These are phyloP conservation scores for Avena eriantha DNA, from an alignment of 176 grass and related monocot species.

Conservation along the genomic window DNA sequence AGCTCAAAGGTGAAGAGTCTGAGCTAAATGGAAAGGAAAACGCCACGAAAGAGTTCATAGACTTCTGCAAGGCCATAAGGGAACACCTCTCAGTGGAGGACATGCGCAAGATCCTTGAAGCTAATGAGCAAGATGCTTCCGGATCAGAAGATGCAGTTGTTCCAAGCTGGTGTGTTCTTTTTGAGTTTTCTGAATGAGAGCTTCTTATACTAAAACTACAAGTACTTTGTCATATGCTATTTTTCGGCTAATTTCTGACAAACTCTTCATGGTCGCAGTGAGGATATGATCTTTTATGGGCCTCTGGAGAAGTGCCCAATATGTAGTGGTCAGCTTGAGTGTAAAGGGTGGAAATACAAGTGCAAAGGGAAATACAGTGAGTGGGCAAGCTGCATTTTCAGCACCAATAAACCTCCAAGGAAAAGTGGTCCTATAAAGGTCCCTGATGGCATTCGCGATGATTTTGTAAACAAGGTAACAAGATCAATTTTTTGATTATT, in stretches of 20 bases:
- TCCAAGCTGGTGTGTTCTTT: constrained; percentile 58
- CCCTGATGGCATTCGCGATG: constrained; percentile 55
- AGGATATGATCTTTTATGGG: constrained; percentile 85
- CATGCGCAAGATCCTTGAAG: constrained; percentile 83
- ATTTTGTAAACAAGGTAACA: constrained; percentile 55
- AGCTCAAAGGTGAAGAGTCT: constrained; percentile 53
- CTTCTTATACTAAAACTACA: not conserved
- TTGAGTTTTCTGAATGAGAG: not conserved
- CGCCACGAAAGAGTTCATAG: constrained; percentile 38
- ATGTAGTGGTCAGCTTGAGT: constrained; percentile 67
- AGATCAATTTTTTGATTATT: not conserved
- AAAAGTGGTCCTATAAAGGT: constrained; percentile 46
- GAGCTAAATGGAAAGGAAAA: constrained; percentile 45
- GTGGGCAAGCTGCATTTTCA: constrained; percentile 68
- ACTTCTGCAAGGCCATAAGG: constrained; percentile 67
- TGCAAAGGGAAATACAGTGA: constrained; percentile 62
- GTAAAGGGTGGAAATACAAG: constrained; percentile 56
- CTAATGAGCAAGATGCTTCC: constrained; percentile 66
- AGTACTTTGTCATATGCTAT: not conserved
- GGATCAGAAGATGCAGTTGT: constrained; percentile 72
- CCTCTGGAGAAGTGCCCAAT: constrained; percentile 66
- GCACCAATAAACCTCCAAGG: constrained; percentile 51
- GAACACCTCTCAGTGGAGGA: constrained; percentile 67
- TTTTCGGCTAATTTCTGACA: not conserved
- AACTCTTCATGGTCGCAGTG: constrained; percentile 44